Evolutionary conservation across 2,329 filamentous ascomycete species (phyloP), one percentile per base, ranked within the genome.

Genomic region (Tolypocladium pustulatum): DNA sequence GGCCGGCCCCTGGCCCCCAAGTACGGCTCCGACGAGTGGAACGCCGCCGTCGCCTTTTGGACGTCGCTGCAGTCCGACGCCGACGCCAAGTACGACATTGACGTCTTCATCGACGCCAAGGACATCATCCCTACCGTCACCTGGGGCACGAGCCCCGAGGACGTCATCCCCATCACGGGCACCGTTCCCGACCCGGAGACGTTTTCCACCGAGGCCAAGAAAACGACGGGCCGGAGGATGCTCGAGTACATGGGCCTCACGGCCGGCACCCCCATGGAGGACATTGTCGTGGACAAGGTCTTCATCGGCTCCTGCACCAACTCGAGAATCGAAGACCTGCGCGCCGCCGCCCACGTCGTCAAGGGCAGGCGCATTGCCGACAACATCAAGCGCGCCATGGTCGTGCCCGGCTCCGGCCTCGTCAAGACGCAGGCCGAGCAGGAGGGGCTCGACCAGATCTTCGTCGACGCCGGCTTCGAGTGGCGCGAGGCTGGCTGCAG

Each of bases 281-380:
- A 97, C n/a, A 87, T 99, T 64, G 75, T 80, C 34, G 76, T 97
- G 57, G 94, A 99, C 81, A 97, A 97, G 80, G 86, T 97, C 64
- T 99, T 97, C 72, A 97, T 97, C 66, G 94, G 94, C 53, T 96
- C 91, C 13, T 99, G 94, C 83, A 99, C 94, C 41, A 99, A 99
- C 73, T 90, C 93, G 17, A 86, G 94, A 69, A 97, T 99, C 63
- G 94, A 97, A 76, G 94, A 99, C 79, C 79, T 99, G 64, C 86
- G 93, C 46, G 89, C 89, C 36, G 94, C 93, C 12, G 91, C 94
- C 46, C 81, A 85, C 60, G 84, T 99, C 43, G 89, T 97, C 61
- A 85, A 92, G 72, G 94, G 93, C 68, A 89, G 85, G 75, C 93
- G 91, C 78, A 78, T 96, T 64, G 93, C 94, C 1, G 69, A 83